A percentile compares a stretch with the other conserved stretches of the same genome.
phyloP scores from a whole-genome alignment of 2,329 filamentous ascomycete species.

The Monilinia fructigena region DNA sequence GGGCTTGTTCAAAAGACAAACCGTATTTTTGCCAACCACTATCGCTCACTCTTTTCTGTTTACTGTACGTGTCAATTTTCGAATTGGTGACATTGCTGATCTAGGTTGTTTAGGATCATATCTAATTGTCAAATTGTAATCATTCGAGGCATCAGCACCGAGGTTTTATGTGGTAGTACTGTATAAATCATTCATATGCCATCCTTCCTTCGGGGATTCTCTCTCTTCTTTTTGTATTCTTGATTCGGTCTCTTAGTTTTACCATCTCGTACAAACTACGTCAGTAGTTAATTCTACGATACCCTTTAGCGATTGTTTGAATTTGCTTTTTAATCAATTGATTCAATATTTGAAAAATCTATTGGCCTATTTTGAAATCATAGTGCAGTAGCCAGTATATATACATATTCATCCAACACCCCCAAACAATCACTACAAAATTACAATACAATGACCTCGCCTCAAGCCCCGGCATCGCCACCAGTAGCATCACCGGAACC shows the following conservation, averaged over 20 bases:
- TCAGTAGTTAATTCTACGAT: not conserved
- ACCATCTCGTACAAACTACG: not conserved
- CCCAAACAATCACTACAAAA: not conserved
- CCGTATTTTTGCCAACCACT: not conserved
- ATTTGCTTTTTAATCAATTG: not conserved
- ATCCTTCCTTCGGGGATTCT: not conserved
- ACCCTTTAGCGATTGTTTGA: not conserved
- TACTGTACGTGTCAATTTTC: not conserved
- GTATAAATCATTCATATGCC: not conserved
- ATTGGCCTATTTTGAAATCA: not conserved
- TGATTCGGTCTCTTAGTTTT: not conserved
- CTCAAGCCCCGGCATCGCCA: not conserved
- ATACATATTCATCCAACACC: not conserved
- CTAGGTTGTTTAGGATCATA: conserved; percentile 2
- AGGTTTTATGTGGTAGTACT: not conserved
- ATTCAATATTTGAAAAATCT: not conserved
- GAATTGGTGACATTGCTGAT: not conserved
- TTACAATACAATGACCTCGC: conserved; percentile 7
- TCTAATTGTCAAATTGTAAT: not conserved
- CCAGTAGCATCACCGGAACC: not conserved
- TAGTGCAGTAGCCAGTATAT: not conserved
- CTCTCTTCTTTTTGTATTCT: conserved; percentile 1
- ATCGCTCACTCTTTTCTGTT: not conserved
- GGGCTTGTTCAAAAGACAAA: not conserved
- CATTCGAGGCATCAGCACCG: not conserved